phyloP scores from a whole-genome alignment of 78 protist species.

The Dictyostelium discoideum region DNA sequence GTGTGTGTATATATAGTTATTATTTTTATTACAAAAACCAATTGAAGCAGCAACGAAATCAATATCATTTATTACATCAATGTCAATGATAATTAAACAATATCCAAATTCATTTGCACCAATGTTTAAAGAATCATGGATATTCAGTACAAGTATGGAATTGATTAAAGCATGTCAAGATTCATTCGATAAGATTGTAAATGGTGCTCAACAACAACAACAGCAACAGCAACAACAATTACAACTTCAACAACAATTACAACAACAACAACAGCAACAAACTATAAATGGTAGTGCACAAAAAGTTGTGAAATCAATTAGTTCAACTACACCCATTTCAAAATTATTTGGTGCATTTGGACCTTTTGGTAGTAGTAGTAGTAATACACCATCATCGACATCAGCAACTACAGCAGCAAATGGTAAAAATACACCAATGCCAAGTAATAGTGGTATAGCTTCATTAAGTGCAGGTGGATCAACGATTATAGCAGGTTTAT shows the following conservation, averaged over 20 bases:
- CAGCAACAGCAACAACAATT: background rate
- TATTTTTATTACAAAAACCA: conserved; percentile 54
- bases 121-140: conserved; percentile 58
- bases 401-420: background rate
- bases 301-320: background rate
- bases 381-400: background rate
- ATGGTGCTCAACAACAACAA: background rate
- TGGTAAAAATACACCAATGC: conserved; percentile 1
- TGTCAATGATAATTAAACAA: conserved; percentile 13
- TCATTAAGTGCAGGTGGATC: background rate
- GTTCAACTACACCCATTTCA: conserved; percentile 27
- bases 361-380: conserved; percentile 27
- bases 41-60: conserved; percentile 53
- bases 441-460: background rate
- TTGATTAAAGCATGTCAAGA: conserved; percentile 71
- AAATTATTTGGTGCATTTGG: conserved; percentile 47
- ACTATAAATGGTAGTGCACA: background rate
- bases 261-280: background rate
- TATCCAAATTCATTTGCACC: background rate
- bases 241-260: background rate
- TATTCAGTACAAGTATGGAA: conserved; percentile 22
- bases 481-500: background rate
- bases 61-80: conserved; percentile 32
- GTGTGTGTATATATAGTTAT: background rate
- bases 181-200: conserved; percentile 35